A percentile compares a stretch with the other conserved stretches of the same genome.
phyloP scores from a whole-genome alignment of 805 yeast genomes.

The Groenewaldozyma tartarivorans region DNA sequence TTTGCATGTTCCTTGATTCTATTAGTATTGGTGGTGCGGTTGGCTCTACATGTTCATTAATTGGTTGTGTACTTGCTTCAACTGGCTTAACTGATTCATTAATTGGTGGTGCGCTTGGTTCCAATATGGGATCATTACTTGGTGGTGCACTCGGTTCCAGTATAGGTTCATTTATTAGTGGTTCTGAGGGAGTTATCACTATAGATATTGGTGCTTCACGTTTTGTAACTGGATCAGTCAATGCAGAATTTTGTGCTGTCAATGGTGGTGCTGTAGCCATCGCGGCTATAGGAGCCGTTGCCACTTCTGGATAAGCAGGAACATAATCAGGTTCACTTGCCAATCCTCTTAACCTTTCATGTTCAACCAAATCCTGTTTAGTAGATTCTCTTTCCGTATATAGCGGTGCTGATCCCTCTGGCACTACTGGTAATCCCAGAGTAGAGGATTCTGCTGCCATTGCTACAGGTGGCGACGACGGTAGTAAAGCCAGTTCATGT shows the following conservation, averaged over 20 bases:
- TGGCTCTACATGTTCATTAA: too few species aligned
- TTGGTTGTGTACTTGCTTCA: too few species aligned
- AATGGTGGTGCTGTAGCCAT: slow-evolving; percentile 8
- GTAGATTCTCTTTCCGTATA: slow-evolving; percentile 5
- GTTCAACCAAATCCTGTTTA: slow-evolving; percentile 36
- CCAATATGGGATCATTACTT: too few species aligned
- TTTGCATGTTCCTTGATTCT: too few species aligned
- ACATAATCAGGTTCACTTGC: slow-evolving; percentile 33
- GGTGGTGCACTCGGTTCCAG: neutral
- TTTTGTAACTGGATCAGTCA: too few species aligned
- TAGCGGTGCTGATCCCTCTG: neutral
- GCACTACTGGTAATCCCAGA: neutral
- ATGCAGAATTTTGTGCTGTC: neutral
- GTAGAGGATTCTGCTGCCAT: neutral
- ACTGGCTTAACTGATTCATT: too few species aligned
- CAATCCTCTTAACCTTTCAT: slow-evolving; percentile 26
- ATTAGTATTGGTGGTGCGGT: too few species aligned
- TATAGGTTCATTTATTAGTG: neutral
- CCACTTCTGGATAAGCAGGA: slow-evolving; percentile 10
- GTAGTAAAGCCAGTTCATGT: slow-evolving; percentile 51
- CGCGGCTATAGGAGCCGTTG: neutral
- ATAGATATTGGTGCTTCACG: neutral
- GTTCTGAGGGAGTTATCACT: slow-evolving; percentile 1
- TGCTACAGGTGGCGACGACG: slow-evolving; percentile 40
- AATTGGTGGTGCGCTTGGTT: too few species aligned